A percentile compares a stretch with the other conserved stretches of the same genome.
Evolutionary conservation across 2,329 filamentous ascomycete species (phyloP).

Genomic region (Ophiostoma himal-ulmi): DNA sequence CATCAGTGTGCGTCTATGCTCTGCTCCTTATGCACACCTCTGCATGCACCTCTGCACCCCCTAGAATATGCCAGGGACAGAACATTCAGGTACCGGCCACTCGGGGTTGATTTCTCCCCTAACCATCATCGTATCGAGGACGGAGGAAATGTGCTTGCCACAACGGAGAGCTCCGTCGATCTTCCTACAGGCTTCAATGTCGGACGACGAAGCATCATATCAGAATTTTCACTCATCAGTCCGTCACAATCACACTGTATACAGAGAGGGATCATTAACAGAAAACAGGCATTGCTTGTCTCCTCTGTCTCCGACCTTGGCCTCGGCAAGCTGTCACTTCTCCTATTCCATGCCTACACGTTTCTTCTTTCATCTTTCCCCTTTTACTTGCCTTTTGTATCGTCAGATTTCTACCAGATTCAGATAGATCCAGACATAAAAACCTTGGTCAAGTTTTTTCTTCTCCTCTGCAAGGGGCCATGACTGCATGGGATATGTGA

Average conservation of each 20-base stretch:
- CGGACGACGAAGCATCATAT: not conserved
- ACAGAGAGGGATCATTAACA: not conserved
- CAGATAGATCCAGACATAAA: not conserved
- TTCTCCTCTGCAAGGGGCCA: slow-evolving; percentile 1
- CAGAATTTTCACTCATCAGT: not conserved
- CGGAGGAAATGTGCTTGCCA: not conserved
- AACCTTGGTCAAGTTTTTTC: not conserved
- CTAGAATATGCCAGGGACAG: slow-evolving; percentile 8
- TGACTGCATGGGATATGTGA: slow-evolving; percentile 1
- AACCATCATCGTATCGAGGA: too few relatives aligned
- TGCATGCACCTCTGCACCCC: slow-evolving; percentile 7
- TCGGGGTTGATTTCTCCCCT: not conserved
- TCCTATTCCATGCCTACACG: not conserved
- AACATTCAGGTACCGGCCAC: not conserved
- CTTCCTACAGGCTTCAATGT: not conserved
- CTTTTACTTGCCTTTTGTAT: not conserved
- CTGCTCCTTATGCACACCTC: not conserved
- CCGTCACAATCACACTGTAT: not conserved
- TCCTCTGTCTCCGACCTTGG: not conserved
- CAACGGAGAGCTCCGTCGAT: not conserved
- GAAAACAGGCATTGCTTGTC: not conserved
- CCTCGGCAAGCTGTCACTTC: slow-evolving; percentile 1
- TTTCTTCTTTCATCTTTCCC: not conserved
- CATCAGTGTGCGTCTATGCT: slow-evolving; percentile 3
- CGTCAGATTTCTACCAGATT: not conserved